Base-by-base conservation (phyloP, 179 eudicot species). In the Amaranthus tricolor region DNA sequence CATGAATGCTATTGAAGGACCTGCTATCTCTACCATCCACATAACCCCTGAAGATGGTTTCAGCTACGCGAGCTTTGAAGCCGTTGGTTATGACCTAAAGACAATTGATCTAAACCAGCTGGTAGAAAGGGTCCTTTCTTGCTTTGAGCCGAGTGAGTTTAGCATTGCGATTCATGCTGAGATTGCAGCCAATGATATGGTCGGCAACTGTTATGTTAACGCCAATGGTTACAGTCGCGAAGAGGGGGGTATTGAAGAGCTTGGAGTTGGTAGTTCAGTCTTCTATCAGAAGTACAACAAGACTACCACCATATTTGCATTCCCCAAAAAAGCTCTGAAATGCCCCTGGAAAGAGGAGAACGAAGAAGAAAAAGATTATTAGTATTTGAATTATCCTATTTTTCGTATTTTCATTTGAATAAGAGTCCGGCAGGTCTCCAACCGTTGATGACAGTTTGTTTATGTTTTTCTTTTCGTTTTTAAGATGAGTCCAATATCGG, bases 21-120 rank as follows among this genome's bases (percentile, higher is more conserved):
- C 82, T 45, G 89, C 95, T 0, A 77, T 91, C 75, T 90, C 95
- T 6, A 91, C 92, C 57, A 90, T 90, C 74, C 97, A 91, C 74
- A 84, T 91, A 7, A 91, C 97, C 8, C 97, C 96, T 0, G 97
- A 91, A 77, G 95, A 91, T 58, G 97, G 97, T 1, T 91, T 91
- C 83, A 91, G 97, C 78, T 91, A 91, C 44, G 95, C 91, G 0
- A 91, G 97, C 76, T 91, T 91, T 80, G 97, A 91, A 85, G 86
- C 88, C 0, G 92, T 85, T 45, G 90, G 91, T 5, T 91, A 91
- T 43, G 91, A 90, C 79, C 79, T 83, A 9, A 68, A 79, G 52
- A 44, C 11, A 0, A 74, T 87, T 19, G 83, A 82, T 54, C 62
- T 90, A 76, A 76, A 47, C 73, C 70, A 87, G 47, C 64, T 91